Evolutionary conservation across 176 grass and related monocot species (phyloP).

Genomic region (Lolium rigidum): DNA sequence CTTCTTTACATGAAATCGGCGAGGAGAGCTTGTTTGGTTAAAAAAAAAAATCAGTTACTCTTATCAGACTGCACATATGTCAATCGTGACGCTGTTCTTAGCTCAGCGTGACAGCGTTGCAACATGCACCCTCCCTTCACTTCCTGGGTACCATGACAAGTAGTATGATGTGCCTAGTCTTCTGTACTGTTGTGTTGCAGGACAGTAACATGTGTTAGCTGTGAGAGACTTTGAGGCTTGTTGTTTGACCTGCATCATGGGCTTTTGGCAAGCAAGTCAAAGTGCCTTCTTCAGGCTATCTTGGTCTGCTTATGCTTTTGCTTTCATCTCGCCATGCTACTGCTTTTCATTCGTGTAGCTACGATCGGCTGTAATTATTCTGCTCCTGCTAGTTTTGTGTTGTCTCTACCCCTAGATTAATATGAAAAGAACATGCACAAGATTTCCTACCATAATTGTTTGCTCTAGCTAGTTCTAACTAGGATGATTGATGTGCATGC

Average conservation of each 20-base stretch:
- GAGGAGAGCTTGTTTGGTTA: too few species aligned
- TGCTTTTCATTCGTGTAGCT: background rate
- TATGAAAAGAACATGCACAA: too few species aligned
- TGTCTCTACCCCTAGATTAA: background rate
- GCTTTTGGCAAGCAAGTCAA: background rate
- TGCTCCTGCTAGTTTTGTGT: background rate
- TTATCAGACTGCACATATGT: too few species aligned
- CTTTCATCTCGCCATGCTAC: background rate
- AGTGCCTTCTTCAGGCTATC: background rate
- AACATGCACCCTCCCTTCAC: too few species aligned
- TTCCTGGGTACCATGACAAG: background rate
- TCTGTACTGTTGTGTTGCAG: background rate
- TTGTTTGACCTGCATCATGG: background rate
- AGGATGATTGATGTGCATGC: background rate
- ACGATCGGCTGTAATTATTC: background rate
- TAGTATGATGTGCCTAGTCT: background rate
- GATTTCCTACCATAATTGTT: background rate
- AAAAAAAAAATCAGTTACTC: too few species aligned
- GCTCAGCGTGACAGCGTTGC: constrained; percentile 23
- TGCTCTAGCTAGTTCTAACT: background rate
- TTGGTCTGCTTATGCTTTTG: background rate
- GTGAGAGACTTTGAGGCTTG: too few species aligned
- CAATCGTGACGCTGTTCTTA: constrained; percentile 35
- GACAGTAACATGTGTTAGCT: background rate
- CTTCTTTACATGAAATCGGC: too few species aligned